Percentiles rank a stretch among this genome's conserved stretches.
Conservation (phyloP, 2,329 filamentous ascomycete genomes). For the Pseudocercospora vitis region DNA sequence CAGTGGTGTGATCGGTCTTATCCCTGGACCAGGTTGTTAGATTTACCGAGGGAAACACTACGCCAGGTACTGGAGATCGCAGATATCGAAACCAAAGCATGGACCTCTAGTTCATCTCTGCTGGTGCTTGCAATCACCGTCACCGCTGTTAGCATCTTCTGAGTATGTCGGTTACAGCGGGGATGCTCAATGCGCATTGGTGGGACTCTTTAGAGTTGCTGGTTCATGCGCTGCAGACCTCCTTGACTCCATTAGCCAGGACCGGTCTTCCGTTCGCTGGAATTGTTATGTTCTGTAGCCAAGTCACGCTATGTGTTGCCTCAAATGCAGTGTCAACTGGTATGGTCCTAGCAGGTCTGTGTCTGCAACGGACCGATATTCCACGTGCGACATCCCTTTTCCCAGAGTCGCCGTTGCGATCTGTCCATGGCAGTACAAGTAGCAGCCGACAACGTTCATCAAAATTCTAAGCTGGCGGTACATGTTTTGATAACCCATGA, state of each 20-base stretch:
- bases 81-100: constrained; percentile 22
- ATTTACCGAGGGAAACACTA: constrained; percentile 22
- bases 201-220: constrained; percentile 33
- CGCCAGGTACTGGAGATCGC: constrained; percentile 22
- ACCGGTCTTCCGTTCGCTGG: constrained; percentile 36
- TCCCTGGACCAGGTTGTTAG: constrained; percentile 13
- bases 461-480: constrained; percentile 46
- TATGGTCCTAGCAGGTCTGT: constrained; percentile 44
- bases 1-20: constrained; percentile 20
- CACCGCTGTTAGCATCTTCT: constrained; percentile 30
- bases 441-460: constrained; percentile 42
- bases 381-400: constrained; percentile 44
- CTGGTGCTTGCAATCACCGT: constrained; percentile 18
- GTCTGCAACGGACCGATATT: constrained; percentile 46
- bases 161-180: constrained; percentile 26
- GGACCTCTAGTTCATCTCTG: constrained; percentile 18
- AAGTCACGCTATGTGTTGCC: constrained; percentile 36
- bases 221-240: constrained; percentile 23
- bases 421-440: constrained; percentile 37
- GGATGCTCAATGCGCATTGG: constrained; percentile 27
- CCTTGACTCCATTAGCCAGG: constrained; percentile 25
- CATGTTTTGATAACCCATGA: constrained; percentile 46
- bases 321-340: constrained; percentile 45
- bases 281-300: constrained; percentile 29
- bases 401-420: constrained; percentile 35